Base-by-base conservation (phyloP, 805 yeast species). In the Ogataea populi-albae region DNA sequence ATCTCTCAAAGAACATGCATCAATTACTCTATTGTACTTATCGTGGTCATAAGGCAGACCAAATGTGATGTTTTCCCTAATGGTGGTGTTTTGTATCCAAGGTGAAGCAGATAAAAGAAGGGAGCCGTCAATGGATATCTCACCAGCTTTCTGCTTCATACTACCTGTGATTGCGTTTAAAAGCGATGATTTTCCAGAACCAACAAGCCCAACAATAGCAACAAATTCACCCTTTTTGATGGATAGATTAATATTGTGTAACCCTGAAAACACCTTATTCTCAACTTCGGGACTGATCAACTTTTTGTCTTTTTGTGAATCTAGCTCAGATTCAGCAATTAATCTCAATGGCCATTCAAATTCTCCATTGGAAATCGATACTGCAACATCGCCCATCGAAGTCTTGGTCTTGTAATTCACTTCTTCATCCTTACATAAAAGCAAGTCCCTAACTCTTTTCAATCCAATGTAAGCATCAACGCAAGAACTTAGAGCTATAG, bases 71-170 rank as follows among this genome's bases (percentile, higher is more conserved):
- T 86, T 86, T 10, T 82, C 85, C 50, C 74, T 71, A 17, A 86
- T 79, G 0, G 93, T 79, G 2, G 85, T 74, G 55, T 84, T 86
- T 52, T 82, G 89, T 28, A 86, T 75, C 95, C 95, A 86, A 11
- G 91, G 89, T 5, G 37, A 30, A 4, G 57, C 52, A 71, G 70
- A 46, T 47, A 75, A 50, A 15, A 76, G 51, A n/a, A 71, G 43
- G 1, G 69, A 61, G 2, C 89, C 91, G 42, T 67, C 69, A 3
- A 79, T 59, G 31, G 63, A 56, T 2, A 81, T 61, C 0, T 53
- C 36, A 21, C 95, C 95, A 0, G 45, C 26, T 0, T 61, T 57
- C 43, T 72, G 69, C 8, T 65, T 62, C 85, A 86, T 82, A 14
- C 70, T 64, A 1, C 94, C 93, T 3, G 81, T 68, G 32, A 86